Percentiles rank a stretch among this genome's conserved stretches.
These are phyloP conservation scores for Claviceps monticola DNA, from an alignment of 2,329 filamentous ascomycete species.

Conservation along the genomic window DNA sequence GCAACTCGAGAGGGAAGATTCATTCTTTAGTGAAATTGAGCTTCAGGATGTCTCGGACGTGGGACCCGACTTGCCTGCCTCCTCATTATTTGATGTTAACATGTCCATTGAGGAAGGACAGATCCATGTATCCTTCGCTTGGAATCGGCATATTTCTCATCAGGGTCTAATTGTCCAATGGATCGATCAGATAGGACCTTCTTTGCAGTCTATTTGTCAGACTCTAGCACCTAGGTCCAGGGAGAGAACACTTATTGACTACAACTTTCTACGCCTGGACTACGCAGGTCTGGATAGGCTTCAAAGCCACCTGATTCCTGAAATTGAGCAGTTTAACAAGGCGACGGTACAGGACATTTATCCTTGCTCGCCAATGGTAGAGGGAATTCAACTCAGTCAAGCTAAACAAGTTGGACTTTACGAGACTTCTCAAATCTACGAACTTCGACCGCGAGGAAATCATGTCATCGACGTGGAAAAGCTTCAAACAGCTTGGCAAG, in stretches of 20 bases:
- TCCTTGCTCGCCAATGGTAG: constrained; percentile 24
- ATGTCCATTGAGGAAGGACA: constrained; percentile 1
- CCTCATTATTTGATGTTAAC: constrained; percentile 3
- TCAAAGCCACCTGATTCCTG: constrained; percentile 9
- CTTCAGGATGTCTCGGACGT: constrained; percentile 3
- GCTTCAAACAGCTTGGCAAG: constrained; percentile 8
- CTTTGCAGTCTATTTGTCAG: neutral
- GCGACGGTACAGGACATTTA: constrained; percentile 20
- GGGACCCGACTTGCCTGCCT: neutral
- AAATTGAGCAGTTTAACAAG: constrained; percentile 6
- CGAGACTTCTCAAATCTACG: constrained; percentile 10
- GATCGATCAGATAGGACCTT: constrained; percentile 1
- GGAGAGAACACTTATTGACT: constrained; percentile 1
- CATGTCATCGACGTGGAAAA: neutral
- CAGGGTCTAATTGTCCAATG: neutral
- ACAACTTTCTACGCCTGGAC: constrained; percentile 6
- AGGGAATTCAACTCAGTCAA: constrained; percentile 23
- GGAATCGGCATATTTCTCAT: constrained; percentile 4
- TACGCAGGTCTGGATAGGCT: constrained; percentile 17
- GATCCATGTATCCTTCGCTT: constrained; percentile 2
- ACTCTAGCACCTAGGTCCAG: neutral
- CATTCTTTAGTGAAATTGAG: constrained; percentile 6
- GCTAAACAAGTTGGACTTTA: constrained; percentile 5
- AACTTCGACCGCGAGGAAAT: constrained; percentile 2
- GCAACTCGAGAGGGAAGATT: constrained; percentile 8